These are phyloP conservation scores for Epichloe brachyelytri DNA, from an alignment of 2,329 filamentous ascomycete genomes.

Conservation along the genomic window DNA sequence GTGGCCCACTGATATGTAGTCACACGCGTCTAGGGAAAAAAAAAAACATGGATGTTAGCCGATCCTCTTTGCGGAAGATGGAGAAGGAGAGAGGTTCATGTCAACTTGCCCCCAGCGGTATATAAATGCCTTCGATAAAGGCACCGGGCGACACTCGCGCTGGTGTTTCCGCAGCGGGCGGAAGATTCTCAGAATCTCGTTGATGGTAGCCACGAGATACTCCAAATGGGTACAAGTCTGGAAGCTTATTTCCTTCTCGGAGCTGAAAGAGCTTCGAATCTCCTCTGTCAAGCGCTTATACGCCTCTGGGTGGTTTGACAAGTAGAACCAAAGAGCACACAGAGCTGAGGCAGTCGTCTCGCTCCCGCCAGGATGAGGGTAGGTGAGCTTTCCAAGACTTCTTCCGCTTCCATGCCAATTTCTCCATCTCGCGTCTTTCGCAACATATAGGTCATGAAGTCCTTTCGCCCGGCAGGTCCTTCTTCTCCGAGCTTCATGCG, in stretches of 20 bases:
- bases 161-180: constrained; percentile 17
- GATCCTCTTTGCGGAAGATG: too few species aligned
- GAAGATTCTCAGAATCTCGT: constrained; percentile 30
- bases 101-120: constrained; percentile 22
- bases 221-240: constrained; percentile 15
- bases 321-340: constrained; percentile 17
- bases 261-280: constrained; percentile 11
- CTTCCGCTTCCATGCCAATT: constrained; percentile 17
- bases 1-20: constrained; percentile 31
- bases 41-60: background rate
- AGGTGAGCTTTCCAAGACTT: constrained; percentile 19
- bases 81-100: too few species aligned
- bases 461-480: constrained; percentile 9
- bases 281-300: constrained; percentile 23
- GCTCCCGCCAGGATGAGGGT: constrained; percentile 17
- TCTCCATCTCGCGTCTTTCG: constrained; percentile 17
- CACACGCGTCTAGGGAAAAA: constrained; percentile 23
- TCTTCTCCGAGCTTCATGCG: constrained; percentile 11
- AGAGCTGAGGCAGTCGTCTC: constrained; percentile 22
- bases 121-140: constrained; percentile 18
- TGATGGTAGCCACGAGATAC: constrained; percentile 28
- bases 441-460: constrained; percentile 18
- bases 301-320: constrained; percentile 17
- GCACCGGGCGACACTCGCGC: constrained; percentile 19
- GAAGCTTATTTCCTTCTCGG: constrained; percentile 25